A percentile compares a stretch with the other conserved stretches of the same genome.
phyloP scores from a whole-genome alignment of 1,139 yeast genomes.

The Pichia sp. region DNA sequence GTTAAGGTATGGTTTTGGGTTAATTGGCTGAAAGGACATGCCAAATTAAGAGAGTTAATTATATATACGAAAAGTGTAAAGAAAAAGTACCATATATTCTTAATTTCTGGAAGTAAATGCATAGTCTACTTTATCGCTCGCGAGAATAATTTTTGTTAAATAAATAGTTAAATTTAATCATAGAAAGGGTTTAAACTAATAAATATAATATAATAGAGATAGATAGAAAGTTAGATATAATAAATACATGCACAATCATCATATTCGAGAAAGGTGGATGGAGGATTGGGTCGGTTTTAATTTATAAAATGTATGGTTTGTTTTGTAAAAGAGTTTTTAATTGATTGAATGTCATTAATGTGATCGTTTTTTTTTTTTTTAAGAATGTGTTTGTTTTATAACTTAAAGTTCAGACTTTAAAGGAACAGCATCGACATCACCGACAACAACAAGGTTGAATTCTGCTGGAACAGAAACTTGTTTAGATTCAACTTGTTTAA shows the following conservation, averaged over 20 bases:
- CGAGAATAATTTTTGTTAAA: neutral
- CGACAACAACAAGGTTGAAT: slow-evolving; percentile 85
- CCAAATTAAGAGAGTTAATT: too few relatives aligned
- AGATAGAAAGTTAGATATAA: slow-evolving; percentile 7
- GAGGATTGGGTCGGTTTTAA: too few relatives aligned
- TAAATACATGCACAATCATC: slow-evolving; percentile 15
- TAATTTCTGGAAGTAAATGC: too few relatives aligned
- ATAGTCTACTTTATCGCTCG: neutral
- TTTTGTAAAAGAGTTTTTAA: too few relatives aligned
- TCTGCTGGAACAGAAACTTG: slow-evolving; percentile 43
- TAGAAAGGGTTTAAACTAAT: slow-evolving; percentile 3
- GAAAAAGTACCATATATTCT: too few relatives aligned
- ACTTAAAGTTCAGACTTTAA: slow-evolving; percentile 78
- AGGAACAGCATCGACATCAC: slow-evolving; percentile 84
- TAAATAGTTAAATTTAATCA: neutral
- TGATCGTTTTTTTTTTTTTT: slow-evolving; percentile 1
- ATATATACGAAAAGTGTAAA: neutral
- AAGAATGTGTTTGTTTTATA: neutral
- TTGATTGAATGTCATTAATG: too few relatives aligned
- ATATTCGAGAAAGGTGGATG: neutral
- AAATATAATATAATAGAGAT: slow-evolving; percentile 4
- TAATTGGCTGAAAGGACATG: slow-evolving; percentile 58
- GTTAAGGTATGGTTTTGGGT: slow-evolving; percentile 87
- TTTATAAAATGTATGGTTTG: too few relatives aligned
- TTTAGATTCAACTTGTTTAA: slow-evolving; percentile 44